These are phyloP conservation scores for Cyberlindnera mycetangii DNA, from an alignment of 805 yeast species.

Conservation along the genomic window DNA sequence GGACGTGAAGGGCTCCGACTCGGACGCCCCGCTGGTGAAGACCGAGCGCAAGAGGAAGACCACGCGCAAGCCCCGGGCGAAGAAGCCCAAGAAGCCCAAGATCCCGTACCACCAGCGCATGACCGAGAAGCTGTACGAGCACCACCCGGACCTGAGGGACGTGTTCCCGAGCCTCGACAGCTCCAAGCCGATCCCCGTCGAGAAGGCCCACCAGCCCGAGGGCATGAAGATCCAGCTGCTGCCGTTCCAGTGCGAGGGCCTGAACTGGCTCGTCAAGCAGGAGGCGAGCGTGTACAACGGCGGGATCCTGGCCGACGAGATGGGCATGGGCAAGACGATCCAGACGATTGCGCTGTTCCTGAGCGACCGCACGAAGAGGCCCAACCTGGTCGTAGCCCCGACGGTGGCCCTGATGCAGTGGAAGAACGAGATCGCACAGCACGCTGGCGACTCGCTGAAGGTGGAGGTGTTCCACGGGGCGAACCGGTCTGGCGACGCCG, in stretches of 20 bases:
- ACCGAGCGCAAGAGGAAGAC: slow-evolving; percentile 22
- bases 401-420: slow-evolving; percentile 99
- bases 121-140: slow-evolving; percentile 62
- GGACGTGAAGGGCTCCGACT: slow-evolving; percentile 22
- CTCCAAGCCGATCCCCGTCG: slow-evolving; percentile 44
- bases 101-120: slow-evolving; percentile 66
- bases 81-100: slow-evolving; percentile 42
- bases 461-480: slow-evolving; percentile 86
- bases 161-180: slow-evolving; percentile 65
- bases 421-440: slow-evolving; percentile 87
- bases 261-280: slow-evolving; percentile 83
- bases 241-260: slow-evolving; percentile 93
- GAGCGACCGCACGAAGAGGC: slow-evolving; percentile 61
- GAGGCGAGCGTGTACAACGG: slow-evolving; percentile 79
- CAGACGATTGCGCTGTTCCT: slow-evolving; percentile 90
- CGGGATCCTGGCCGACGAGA: slow-evolving; percentile 95
- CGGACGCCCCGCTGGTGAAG: slow-evolving; percentile 29
- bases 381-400: slow-evolving; percentile 92
- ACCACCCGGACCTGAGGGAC: slow-evolving; percentile 74
- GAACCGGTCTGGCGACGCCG: slow-evolving; percentile 51
- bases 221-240: slow-evolving; percentile 71
- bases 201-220: slow-evolving; percentile 68
- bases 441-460: slow-evolving; percentile 67
- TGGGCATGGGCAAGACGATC: slow-evolving; percentile 99
- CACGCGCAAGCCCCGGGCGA: slow-evolving; percentile 19